Percentiles rank a stretch among this genome's conserved stretches.
phyloP scores from a whole-genome alignment of 2,329 filamentous ascomycete genomes.

The Periconia sp. region DNA sequence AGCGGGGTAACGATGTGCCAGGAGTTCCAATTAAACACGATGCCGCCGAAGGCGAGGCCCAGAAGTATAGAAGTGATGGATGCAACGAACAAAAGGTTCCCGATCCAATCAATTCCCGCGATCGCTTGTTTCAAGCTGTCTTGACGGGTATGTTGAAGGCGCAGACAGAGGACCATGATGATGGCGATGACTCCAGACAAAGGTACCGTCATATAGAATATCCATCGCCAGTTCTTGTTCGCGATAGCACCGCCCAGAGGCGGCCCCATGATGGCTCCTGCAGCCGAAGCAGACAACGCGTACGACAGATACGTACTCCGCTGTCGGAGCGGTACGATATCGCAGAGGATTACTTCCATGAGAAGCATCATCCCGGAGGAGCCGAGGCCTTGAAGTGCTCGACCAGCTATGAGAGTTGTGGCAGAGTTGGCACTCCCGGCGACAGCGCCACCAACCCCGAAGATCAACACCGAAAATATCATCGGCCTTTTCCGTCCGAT shows the following conservation, averaged over 20 bases:
- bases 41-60: no score
- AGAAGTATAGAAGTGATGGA: no score
- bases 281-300: slow-evolving; percentile 26
- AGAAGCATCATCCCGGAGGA: slow-evolving; percentile 51
- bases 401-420: slow-evolving; percentile 56
- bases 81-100: slow-evolving; percentile 44
- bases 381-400: slow-evolving; percentile 58
- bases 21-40: no score
- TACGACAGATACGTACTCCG: slow-evolving; percentile 46
- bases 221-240: slow-evolving; percentile 48
- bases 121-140: slow-evolving; percentile 15
- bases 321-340: slow-evolving; percentile 52
- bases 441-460: slow-evolving; percentile 57
- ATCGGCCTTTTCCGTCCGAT: slow-evolving; percentile 46
- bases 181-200: slow-evolving; percentile 29
- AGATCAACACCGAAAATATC: slow-evolving; percentile 47
- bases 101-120: slow-evolving; percentile 42
- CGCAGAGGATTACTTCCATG: slow-evolving; percentile 53
- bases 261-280: slow-evolving; percentile 32
- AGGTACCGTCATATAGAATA: slow-evolving; percentile 46
- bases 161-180: slow-evolving; percentile 36
- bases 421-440: slow-evolving; percentile 50
- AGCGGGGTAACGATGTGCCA: no score
- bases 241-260: slow-evolving; percentile 36
- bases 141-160: slow-evolving; percentile 14